phyloP scores from a whole-genome alignment of 2,329 filamentous ascomycete species.

The Phyllosticta paracitricarpa region DNA sequence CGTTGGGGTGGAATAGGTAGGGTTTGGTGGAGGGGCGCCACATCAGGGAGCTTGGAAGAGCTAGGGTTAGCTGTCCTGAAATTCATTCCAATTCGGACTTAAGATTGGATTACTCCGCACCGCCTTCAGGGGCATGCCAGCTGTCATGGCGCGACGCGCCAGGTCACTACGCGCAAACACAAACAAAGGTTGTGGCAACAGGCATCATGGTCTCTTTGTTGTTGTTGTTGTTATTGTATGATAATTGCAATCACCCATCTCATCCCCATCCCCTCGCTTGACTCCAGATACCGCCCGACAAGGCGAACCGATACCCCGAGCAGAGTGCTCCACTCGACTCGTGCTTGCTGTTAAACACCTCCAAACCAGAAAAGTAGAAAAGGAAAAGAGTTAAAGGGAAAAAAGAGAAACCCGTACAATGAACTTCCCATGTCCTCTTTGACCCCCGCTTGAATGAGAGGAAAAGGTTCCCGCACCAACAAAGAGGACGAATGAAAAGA shows the following conservation, averaged over 20 bases:
- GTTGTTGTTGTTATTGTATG: neutral
- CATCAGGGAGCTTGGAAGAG: neutral
- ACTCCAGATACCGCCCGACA: constrained; percentile 2
- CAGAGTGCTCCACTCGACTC: neutral
- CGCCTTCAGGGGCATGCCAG: neutral
- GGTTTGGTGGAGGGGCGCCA: neutral
- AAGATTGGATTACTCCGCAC: neutral
- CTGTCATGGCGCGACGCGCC: neutral
- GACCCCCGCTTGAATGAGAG: constrained; percentile 8
- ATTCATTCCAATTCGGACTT: constrained; percentile 2
- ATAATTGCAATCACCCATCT: neutral
- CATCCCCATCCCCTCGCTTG: neutral
- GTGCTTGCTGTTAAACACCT: neutral
- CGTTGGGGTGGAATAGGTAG: neutral
- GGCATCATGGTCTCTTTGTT: neutral
- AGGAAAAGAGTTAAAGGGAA: neutral
- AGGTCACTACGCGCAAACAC: neutral
- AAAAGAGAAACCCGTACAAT: constrained; percentile 3
- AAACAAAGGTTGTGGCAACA: neutral
- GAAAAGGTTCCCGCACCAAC: constrained; percentile 8
- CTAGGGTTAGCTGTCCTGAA: neutral
- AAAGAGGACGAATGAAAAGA: constrained; percentile 4
- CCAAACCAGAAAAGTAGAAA: neutral
- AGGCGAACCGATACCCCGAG: constrained; percentile 6
- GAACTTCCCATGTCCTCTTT: constrained; percentile 6